Base-by-base conservation (phyloP, 2,329 filamentous ascomycete species). In the Phyllosticta citriasiana region DNA sequence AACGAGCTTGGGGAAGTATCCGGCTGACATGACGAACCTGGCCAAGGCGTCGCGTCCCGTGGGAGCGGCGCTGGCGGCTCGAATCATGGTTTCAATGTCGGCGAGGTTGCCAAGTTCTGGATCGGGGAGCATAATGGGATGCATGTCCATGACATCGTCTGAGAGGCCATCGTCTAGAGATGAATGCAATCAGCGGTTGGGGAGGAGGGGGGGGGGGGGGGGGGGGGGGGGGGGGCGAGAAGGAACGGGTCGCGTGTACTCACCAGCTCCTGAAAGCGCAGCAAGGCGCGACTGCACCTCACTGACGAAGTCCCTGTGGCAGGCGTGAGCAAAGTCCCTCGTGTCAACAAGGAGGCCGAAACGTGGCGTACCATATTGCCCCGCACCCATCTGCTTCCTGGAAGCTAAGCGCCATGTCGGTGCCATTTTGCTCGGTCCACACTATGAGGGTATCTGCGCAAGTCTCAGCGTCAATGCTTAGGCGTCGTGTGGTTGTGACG, bases 331-430 rank as follows among this genome's bases (percentile, higher is more conserved):
- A 25, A 40, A 19, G 16, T n/a, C 40, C 27, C 22, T 35, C n/a
- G 5, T 53, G 14, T 25, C 14, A 4, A 8, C 8, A 35, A 53
- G 57, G 24, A 30, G 57, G 27, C 26, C 22, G 10, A 14, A 24
- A 63, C 56, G 57, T 47, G 72, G 78, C 73, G 69, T 77, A 95
- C 94, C 94, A 99, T 74, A 99, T 96, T 65, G 86, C 81, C 22
- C 89, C 85, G 75, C 94, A 99, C 54, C 93, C 94, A 67, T 97
- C 94, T 2, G 92, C 88, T 77, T 99, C 94, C 74, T 99, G 94
- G 71, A 99, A 99, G 73, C 92, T 97, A 65, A 99, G 82, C 53
- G 94, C 94, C 94, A 99, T 97, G 72, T 99, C 94, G 61, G 92
- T 86, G 62, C 88, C 88, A 77, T 87, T 94, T 63, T 86, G 84